Percentiles rank a stretch among this genome's conserved stretches.
Evolutionary conservation across 148 eudicot genomes (phyloP).

Genomic region (Amaranthus hypochondriacus): DNA sequence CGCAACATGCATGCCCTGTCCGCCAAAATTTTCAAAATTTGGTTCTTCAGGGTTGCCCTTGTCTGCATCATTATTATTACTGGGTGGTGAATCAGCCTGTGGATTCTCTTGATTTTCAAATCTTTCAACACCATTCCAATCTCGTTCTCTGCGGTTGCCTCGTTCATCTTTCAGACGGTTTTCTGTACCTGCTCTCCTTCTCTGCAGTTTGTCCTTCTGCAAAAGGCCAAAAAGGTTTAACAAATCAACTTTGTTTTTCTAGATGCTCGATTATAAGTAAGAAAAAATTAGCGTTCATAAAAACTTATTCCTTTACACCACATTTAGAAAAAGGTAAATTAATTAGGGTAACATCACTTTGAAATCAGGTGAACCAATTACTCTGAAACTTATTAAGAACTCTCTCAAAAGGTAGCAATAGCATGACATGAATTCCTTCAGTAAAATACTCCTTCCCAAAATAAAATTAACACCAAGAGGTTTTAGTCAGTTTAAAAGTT

Average conservation of each 20-base stretch:
- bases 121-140: slow-evolving; percentile 57
- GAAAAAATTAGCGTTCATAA: too few species aligned
- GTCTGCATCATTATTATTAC: slow-evolving; percentile 44
- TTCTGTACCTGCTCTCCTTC: slow-evolving; percentile 69
- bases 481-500: too few species aligned
- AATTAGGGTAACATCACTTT: too few species aligned
- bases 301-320: too few species aligned
- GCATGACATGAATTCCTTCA: too few species aligned
- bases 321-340: too few species aligned
- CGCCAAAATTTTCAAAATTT: slow-evolving; percentile 65
- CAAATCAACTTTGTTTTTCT: neutral
- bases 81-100: slow-evolving; percentile 51
- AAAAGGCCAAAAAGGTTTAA: slow-evolving; percentile 9
- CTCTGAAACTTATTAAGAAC: too few species aligned
- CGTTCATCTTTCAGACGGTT: slow-evolving; percentile 72
- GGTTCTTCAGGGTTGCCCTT: slow-evolving; percentile 72
- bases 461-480: too few species aligned
- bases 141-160: slow-evolving; percentile 67
- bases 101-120: slow-evolving; percentile 70
- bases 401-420: too few species aligned
- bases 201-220: slow-evolving; percentile 70
- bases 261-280: too few species aligned
- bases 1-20: slow-evolving; percentile 73
- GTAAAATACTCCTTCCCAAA: too few species aligned
- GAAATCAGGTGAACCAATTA: too few species aligned